These are phyloP conservation scores for Torrubiella hemipterigena DNA, from an alignment of 2,329 filamentous ascomycete species.

Conservation along the genomic window DNA sequence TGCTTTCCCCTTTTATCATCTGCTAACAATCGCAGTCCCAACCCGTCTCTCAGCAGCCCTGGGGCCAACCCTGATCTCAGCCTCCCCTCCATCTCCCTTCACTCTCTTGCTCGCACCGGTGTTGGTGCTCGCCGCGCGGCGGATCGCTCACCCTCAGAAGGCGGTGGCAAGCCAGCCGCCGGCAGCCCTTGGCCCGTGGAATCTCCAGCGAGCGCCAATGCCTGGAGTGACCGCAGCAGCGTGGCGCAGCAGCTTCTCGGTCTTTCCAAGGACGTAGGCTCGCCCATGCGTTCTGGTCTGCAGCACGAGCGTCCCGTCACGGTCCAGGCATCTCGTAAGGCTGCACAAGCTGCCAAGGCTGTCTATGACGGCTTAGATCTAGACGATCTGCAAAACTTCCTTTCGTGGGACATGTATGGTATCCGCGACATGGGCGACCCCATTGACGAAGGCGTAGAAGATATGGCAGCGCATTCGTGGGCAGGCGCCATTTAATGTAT, in stretches of 20 bases:
- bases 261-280: constrained; percentile 11
- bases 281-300: constrained; percentile 17
- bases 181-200: constrained; percentile 11
- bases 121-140: constrained; percentile 5
- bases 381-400: constrained; percentile 24
- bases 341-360: constrained; percentile 9
- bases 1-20: neutral
- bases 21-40: constrained; percentile 2
- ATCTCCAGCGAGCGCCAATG: too few relatives aligned
- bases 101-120: constrained; percentile 11
- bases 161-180: neutral
- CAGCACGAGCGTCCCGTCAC: constrained; percentile 24
- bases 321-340: constrained; percentile 11
- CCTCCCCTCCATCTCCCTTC: constrained; percentile 12
- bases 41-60: constrained; percentile 8
- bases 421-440: constrained; percentile 27
- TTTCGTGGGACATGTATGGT: constrained; percentile 28
- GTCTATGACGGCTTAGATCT: constrained; percentile 24
- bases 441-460: constrained; percentile 22
- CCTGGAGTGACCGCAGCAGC: constrained; percentile 16
- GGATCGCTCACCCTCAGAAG: constrained; percentile 1
- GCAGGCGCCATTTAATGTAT: constrained; percentile 6
- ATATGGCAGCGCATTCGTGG: constrained; percentile 7
- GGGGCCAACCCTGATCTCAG: constrained; percentile 10
- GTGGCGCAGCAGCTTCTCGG: constrained; percentile 15